Evolutionary conservation across 1,284 basidiomycete genomes (phyloP).

Genomic region (Rhodotorula sp.): DNA sequence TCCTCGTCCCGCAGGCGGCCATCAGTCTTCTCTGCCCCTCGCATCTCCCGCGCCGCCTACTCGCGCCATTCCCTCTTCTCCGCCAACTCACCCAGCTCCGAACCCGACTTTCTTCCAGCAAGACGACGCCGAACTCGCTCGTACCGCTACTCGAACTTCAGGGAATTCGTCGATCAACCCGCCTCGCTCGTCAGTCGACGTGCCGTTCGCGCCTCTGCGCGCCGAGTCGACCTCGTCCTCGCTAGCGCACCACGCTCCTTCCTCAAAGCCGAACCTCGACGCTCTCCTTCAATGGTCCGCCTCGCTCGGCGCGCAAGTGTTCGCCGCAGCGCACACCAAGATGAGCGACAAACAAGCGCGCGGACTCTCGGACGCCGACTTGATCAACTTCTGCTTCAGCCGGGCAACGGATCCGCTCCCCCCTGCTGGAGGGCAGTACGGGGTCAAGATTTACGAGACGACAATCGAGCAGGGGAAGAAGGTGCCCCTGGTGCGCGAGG

Average conservation of each 20-base stretch:
- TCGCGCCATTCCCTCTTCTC: slow-evolving; percentile 50
- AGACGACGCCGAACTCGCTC: slow-evolving; percentile 40
- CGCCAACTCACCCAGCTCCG: slow-evolving; percentile 1
- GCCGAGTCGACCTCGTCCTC: slow-evolving; percentile 19
- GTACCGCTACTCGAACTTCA: slow-evolving; percentile 11
- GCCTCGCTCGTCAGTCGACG: slow-evolving; percentile 17
- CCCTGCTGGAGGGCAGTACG: slow-evolving; percentile 17
- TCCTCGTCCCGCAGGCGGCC: slow-evolving; percentile 24
- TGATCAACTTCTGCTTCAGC: slow-evolving; percentile 33
- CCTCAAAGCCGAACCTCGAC: neutral
- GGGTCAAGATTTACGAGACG: slow-evolving; percentile 23
- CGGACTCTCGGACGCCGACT: slow-evolving; percentile 49
- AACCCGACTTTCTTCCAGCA: slow-evolving; percentile 48
- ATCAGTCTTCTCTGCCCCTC: slow-evolving; percentile 8
- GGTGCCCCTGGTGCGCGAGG: slow-evolving; percentile 1
- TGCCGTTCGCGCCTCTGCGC: neutral
- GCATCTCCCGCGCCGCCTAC: slow-evolving; percentile 46
- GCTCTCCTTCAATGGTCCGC: slow-evolving; percentile 54
- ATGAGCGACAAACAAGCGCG: slow-evolving; percentile 62
- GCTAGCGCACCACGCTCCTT: slow-evolving; percentile 5
- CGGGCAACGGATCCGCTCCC: slow-evolving; percentile 25
- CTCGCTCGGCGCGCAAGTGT: slow-evolving; percentile 69
- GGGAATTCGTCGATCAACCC: neutral
- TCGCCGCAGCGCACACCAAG: slow-evolving; percentile 61
- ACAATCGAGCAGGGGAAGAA: slow-evolving; percentile 15